phyloP scores from a whole-genome alignment of 306 rosid species.

The Macrotyloma uniflorum region DNA sequence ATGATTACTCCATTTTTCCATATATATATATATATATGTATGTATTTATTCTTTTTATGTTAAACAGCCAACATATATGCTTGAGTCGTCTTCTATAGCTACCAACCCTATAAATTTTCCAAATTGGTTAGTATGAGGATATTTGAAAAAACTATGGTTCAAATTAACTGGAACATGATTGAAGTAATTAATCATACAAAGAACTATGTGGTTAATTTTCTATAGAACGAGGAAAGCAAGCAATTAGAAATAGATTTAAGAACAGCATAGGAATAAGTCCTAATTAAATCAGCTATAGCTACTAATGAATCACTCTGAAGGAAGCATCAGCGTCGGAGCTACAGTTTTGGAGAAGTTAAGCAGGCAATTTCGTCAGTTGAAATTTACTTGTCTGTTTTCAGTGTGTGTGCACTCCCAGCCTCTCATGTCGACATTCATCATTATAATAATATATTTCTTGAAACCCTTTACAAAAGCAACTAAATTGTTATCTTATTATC shows the following conservation, averaged over 20 bases:
- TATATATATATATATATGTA: too few species aligned
- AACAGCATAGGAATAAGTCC: neutral
- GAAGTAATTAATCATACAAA: neutral
- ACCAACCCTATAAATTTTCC: neutral
- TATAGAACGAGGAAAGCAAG: neutral
- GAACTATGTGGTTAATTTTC: neutral
- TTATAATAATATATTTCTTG: neutral
- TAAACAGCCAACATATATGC: neutral
- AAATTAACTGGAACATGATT: neutral
- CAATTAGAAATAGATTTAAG: neutral
- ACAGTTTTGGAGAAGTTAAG: conserved; percentile 47
- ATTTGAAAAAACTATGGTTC: neutral
- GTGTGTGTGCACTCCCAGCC: conserved; percentile 2
- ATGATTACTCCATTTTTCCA: neutral
- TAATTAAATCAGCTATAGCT: neutral
- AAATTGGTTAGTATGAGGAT: neutral
- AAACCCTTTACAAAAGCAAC: conserved; percentile 39
- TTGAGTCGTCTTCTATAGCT: neutral
- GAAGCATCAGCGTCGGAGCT: conserved; percentile 29
- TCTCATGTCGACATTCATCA: neutral
- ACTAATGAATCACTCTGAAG: conserved; percentile 4
- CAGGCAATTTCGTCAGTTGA: conserved; percentile 49
- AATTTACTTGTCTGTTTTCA: conserved; percentile 41
- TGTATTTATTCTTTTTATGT: neutral
- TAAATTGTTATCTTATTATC: conserved; percentile 25